Conservation (phyloP, 1,139 yeast genomes). For the Kodamaea alishanica region DNA sequence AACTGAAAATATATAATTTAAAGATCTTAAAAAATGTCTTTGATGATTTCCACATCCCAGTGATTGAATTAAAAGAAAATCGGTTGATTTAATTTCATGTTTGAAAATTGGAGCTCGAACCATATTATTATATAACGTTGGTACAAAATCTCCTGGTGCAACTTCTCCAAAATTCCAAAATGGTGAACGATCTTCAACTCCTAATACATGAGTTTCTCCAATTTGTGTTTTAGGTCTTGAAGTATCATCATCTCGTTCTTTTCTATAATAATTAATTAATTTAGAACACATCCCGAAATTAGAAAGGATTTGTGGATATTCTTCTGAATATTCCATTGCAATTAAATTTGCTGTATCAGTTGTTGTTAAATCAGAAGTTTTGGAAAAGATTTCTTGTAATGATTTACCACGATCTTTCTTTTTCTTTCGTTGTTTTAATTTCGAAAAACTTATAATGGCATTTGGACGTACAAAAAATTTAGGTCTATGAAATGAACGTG, state of each 20-base stretch:
- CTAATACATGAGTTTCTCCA: constrained; percentile 95
- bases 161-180: constrained; percentile 99
- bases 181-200: constrained; percentile 93
- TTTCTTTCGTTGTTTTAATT: constrained; percentile 74
- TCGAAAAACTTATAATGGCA: constrained; percentile 69
- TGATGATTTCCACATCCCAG: constrained; percentile 73
- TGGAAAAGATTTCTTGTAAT: constrained; percentile 65
- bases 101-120: constrained; percentile 89
- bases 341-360: constrained; percentile 81
- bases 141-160: constrained; percentile 90
- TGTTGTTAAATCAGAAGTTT: constrained; percentile 71
- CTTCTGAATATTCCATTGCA: constrained; percentile 87
- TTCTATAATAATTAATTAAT: constrained; percentile 87
- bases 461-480: constrained; percentile 75
- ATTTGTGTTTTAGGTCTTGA: constrained; percentile 83
- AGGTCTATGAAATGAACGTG: constrained; percentile 80
- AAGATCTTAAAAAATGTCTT: constrained; percentile 50
- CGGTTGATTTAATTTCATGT: constrained; percentile 76
- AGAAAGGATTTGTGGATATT: constrained; percentile 75
- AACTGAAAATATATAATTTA: constrained; percentile 75
- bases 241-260: constrained; percentile 74
- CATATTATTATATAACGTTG: constrained; percentile 89
- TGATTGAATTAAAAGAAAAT: constrained; percentile 75
- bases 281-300: constrained; percentile 97
- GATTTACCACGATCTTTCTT: constrained; percentile 88